Evolutionary conservation across 208 protist genomes (phyloP).

Genomic region (Angomonas ambiguus): DNA sequence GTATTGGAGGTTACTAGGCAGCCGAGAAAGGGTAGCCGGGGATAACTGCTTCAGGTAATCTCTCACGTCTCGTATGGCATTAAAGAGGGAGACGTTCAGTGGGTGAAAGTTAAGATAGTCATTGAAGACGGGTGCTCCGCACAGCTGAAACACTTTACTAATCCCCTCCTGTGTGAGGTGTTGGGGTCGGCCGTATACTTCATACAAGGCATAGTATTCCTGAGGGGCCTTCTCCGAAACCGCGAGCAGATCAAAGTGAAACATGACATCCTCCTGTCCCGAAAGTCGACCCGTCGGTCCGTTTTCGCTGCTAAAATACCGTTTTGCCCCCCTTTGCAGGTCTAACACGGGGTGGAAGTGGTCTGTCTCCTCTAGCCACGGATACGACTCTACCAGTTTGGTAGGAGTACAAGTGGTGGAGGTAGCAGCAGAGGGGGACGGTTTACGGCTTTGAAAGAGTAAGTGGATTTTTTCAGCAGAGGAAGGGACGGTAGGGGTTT

Average conservation of each 20-base stretch:
- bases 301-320: neutral
- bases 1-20: neutral
- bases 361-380: neutral
- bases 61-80: neutral
- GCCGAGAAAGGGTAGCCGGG: neutral
- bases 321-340: neutral
- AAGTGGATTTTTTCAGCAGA: neutral
- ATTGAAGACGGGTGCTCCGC: neutral
- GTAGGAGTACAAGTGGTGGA: too few relatives aligned
- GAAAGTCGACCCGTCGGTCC: neutral
- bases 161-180: neutral
- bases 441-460: neutral
- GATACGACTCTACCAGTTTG: neutral
- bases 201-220: neutral
- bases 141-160: constrained; percentile 6
- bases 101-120: neutral
- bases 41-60: neutral
- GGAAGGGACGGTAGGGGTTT: neutral
- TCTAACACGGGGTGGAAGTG: neutral
- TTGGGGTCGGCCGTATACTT: neutral
- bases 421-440: too few relatives aligned
- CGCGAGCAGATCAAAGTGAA: neutral
- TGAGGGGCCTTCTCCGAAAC: neutral
- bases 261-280: neutral
- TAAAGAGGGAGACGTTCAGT: neutral